Evolutionary conservation across 345 rosid species (phyloP), one percentile per base, ranked within the genome.

Genomic region (Noccaea bulbosa): DNA sequence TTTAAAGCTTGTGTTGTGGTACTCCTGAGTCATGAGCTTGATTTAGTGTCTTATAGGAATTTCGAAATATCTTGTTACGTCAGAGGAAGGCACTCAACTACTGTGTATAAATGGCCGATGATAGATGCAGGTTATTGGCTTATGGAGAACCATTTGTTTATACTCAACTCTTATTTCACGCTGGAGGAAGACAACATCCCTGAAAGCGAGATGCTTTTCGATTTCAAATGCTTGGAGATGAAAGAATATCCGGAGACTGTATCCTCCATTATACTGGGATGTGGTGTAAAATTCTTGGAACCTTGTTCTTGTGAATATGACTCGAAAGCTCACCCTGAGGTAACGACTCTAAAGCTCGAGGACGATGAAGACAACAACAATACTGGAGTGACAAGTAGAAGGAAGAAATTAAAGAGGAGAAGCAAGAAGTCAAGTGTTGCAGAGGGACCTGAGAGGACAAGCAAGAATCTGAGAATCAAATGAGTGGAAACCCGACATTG

Each of bases 61-160:
- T 60, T 60, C 65, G 7, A 60, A 7, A 62, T 62, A 15, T 45
- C 67, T 8, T 62, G 67, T 2, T 14, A 46, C 41, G 27, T 62
- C 0, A 46, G 39, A 32, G 67, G 52, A 27, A 62, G 30, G 44
- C 27, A 15, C 0, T 62, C 41, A 0, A 46, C 15, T 3, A 44
- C 41, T 5, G 41, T 44, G 53, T 46, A 62, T 15, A 46, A 62
- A 62, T 62, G 39, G 67, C 65, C 49, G 24, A 12, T 22, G 20
- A 41, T 62, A 16, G 0, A 32, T 46, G n/a, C 24, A 8, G 0
- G 20, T 7, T 0, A 2, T 22, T 11, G 15, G 53, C 41, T 62
- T 32, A 10, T 1, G 30, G 54, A 6, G 27, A 33, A 30, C 34
- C 67, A 62, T 33, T 1, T 62, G 14, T 62, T 44, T 45, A 32